Evolutionary conservation across 176 grass and related monocot genomes (phyloP).

Genomic region (Cymbopogon citratus): DNA sequence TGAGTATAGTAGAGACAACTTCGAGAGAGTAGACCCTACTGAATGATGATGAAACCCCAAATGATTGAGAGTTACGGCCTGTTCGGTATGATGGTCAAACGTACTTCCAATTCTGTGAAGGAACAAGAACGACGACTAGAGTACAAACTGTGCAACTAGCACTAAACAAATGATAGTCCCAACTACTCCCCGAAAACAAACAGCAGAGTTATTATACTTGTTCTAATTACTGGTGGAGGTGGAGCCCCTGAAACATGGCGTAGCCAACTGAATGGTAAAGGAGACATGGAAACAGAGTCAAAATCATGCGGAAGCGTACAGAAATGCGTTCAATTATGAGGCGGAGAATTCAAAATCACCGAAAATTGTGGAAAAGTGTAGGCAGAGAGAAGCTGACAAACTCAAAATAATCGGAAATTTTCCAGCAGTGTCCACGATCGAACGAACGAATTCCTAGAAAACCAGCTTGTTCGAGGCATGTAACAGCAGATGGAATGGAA

Average conservation of each 20-base stretch:
- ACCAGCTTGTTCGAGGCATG: neutral
- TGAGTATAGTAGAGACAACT: neutral
- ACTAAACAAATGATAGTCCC: neutral
- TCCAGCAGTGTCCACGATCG: too few species aligned
- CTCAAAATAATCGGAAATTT: neutral
- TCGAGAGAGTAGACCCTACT: neutral
- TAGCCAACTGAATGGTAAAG: neutral
- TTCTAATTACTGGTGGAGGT: neutral
- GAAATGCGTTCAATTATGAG: neutral
- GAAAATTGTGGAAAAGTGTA: neutral
- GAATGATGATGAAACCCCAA: neutral
- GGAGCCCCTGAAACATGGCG: neutral
- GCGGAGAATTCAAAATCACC: neutral
- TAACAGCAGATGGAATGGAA: too few species aligned
- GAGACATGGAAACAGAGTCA: neutral
- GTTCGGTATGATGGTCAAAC: neutral
- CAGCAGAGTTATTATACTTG: neutral
- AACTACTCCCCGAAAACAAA: neutral
- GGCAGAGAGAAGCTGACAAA: neutral
- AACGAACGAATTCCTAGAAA: neutral
- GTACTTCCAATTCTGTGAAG: neutral
- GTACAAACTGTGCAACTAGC: neutral
- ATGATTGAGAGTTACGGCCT: neutral
- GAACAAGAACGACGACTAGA: neutral
- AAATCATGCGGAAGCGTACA: neutral